A percentile compares a stretch with the other conserved stretches of the same genome.
Evolutionary conservation across 2,329 filamentous ascomycete species (phyloP).

Genomic region (Paecilomyces sp.): DNA sequence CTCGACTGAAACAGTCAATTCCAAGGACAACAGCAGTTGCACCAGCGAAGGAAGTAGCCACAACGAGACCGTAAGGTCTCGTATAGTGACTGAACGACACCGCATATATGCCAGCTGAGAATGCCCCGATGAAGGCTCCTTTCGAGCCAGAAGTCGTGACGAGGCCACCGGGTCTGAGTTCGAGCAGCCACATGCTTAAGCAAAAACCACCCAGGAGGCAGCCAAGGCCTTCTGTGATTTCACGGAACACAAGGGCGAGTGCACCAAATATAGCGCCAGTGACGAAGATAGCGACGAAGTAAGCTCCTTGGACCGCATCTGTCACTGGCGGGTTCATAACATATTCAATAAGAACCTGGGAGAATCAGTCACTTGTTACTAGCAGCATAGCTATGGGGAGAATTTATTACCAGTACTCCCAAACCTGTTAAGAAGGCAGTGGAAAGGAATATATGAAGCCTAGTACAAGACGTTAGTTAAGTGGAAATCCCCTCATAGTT

Average conservation of each 20-base stretch:
- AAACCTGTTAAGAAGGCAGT: constrained; percentile 66
- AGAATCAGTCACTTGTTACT: constrained; percentile 2
- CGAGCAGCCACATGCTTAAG: constrained; percentile 83
- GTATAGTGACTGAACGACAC: constrained; percentile 74
- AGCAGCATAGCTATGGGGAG: too few species aligned
- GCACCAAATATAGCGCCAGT: constrained; percentile 69
- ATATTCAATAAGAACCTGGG: constrained; percentile 68
- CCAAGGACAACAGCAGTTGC: constrained; percentile 73
- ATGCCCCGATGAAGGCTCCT: constrained; percentile 66
- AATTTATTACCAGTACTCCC: constrained; percentile 49
- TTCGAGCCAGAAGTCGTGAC: constrained; percentile 56
- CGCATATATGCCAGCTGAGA: constrained; percentile 62
- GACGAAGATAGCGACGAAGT: constrained; percentile 69
- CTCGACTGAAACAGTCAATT: constrained; percentile 81
- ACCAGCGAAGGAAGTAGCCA: constrained; percentile 70
- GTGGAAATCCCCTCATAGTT: background rate
- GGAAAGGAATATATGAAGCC: constrained; percentile 71
- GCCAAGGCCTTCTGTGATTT: constrained; percentile 76
- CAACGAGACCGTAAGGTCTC: constrained; percentile 69
- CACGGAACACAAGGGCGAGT: constrained; percentile 68
- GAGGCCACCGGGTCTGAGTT: constrained; percentile 67
- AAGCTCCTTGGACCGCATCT: constrained; percentile 73
- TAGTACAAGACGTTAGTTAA: constrained; percentile 17
- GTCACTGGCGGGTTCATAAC: constrained; percentile 74
- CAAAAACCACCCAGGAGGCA: constrained; percentile 84